A percentile compares a stretch with the other conserved stretches of the same genome.
Conservation (phyloP, 2,329 filamentous ascomycete species). For the Neopestalotiopsis sp. region DNA sequence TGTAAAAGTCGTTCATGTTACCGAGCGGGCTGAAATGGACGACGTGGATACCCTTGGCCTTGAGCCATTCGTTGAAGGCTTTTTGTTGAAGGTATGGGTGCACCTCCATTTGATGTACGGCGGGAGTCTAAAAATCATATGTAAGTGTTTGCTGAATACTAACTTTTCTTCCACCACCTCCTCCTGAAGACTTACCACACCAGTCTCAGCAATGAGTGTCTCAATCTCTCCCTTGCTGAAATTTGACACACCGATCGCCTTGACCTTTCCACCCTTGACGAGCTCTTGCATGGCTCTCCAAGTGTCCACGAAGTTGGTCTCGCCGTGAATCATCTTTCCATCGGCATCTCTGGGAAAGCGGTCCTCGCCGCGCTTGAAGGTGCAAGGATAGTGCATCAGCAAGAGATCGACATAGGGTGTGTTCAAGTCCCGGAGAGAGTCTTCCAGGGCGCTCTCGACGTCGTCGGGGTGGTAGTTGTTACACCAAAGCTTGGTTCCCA, state of each 20-base stretch:
- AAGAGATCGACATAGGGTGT: slow-evolving; percentile 46
- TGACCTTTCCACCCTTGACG: slow-evolving; percentile 57
- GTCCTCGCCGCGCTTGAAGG: background rate
- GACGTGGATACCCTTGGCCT: slow-evolving; percentile 36
- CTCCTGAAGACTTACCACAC: background rate
- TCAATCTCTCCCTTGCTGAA: slow-evolving; percentile 60
- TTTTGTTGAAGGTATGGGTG: slow-evolving; percentile 53
- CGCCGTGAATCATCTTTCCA: slow-evolving; percentile 25
- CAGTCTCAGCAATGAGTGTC: slow-evolving; percentile 38
- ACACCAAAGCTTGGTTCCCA: slow-evolving; percentile 38
- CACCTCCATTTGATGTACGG: slow-evolving; percentile 59
- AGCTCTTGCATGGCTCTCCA: slow-evolving; percentile 42
- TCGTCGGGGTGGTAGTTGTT: slow-evolving; percentile 38
- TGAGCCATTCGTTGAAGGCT: slow-evolving; percentile 21
- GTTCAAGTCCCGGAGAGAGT: slow-evolving; percentile 40
- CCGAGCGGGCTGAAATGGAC: slow-evolving; percentile 41
- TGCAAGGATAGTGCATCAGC: slow-evolving; percentile 23
- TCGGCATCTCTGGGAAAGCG: slow-evolving; percentile 28
- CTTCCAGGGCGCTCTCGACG: slow-evolving; percentile 37
- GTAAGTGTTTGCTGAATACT: slow-evolving; percentile 19
- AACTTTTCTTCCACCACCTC: background rate
- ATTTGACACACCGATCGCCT: slow-evolving; percentile 65
- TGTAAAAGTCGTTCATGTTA: slow-evolving; percentile 40
- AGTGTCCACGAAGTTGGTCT: slow-evolving; percentile 28
- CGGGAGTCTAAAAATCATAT: slow-evolving; percentile 19